A percentile compares a stretch with the other conserved stretches of the same genome.
phyloP scores from a whole-genome alignment of 176 grass and related monocot genomes.

The Aechmea fasciata region DNA sequence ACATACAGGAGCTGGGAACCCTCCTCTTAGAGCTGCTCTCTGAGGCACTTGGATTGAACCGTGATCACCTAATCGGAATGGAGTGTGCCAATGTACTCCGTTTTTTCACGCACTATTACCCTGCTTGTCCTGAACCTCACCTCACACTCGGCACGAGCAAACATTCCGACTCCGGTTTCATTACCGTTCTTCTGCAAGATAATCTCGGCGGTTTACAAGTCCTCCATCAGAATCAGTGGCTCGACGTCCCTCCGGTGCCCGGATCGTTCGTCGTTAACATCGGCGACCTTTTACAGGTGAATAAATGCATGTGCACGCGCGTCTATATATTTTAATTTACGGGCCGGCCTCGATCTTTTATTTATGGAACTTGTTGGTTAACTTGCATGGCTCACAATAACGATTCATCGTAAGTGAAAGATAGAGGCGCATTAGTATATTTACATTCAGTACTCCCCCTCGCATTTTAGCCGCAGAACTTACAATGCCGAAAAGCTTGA shows the following conservation, averaged over 20 bases:
- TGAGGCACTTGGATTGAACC: constrained; percentile 28
- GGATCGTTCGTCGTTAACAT: constrained; percentile 48
- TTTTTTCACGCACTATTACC: constrained; percentile 40
- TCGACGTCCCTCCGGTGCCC: constrained; percentile 28
- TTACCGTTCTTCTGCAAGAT: constrained; percentile 52
- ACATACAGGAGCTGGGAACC: constrained; percentile 12
- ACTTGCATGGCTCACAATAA: too few species aligned
- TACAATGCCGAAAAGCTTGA: too few species aligned
- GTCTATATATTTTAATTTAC: neutral
- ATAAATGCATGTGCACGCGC: neutral
- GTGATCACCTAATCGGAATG: constrained; percentile 12
- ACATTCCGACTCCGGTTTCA: constrained; percentile 38
- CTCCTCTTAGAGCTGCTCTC: constrained; percentile 38
- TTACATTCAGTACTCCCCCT: too few species aligned
- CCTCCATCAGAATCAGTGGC: constrained; percentile 22
- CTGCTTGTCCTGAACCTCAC: constrained; percentile 45
- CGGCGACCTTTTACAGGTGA: constrained; percentile 47
- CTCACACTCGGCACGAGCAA: constrained; percentile 22
- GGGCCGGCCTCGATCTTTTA: too few species aligned
- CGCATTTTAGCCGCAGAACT: too few species aligned
- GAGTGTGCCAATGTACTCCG: constrained; percentile 16
- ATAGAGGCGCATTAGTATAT: too few species aligned
- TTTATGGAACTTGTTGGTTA: too few species aligned
- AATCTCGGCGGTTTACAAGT: constrained; percentile 43
- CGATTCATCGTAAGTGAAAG: too few species aligned